These are phyloP conservation scores for Rhizopogon vinicolor DNA, from an alignment of 768 basidiomycete genomes.

Conservation along the genomic window DNA sequence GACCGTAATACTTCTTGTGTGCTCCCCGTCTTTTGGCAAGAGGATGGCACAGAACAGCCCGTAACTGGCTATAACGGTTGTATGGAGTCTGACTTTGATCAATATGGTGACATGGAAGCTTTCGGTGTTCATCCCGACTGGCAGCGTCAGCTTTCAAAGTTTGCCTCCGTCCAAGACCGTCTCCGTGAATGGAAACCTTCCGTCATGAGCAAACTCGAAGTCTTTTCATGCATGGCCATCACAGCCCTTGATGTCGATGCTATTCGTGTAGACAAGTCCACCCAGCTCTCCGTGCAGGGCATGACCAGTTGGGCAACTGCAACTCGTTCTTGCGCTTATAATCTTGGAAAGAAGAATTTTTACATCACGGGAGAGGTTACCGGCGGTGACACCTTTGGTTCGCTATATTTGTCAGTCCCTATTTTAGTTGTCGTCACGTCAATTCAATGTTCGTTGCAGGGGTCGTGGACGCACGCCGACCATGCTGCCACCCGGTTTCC, in stretches of 20 bases:
- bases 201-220: constrained; percentile 73
- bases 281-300: constrained; percentile 83
- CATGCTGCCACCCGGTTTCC: constrained; percentile 63
- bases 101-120: constrained; percentile 95
- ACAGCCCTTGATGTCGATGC: constrained; percentile 87
- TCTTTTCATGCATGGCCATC: constrained; percentile 84
- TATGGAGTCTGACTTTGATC: constrained; percentile 82
- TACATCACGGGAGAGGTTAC: constrained; percentile 92
- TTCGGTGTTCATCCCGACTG: constrained; percentile 95
- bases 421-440: neutral
- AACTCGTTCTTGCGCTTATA: constrained; percentile 70
- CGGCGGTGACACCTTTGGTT: constrained; percentile 87
- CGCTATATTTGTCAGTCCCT: constrained; percentile 70
- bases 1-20: constrained; percentile 68
- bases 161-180: constrained; percentile 95
- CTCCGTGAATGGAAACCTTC: constrained; percentile 85
- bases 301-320: constrained; percentile 70
- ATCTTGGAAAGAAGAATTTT: constrained; percentile 79
- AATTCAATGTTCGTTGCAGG: constrained; percentile 29
- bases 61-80: constrained; percentile 69
- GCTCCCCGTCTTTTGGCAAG: constrained; percentile 77
- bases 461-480: constrained; percentile 85
- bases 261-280: constrained; percentile 94
- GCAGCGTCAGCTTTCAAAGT: constrained; percentile 93
- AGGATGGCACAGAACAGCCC: constrained; percentile 53